Conservation (phyloP, 2,329 filamentous ascomycete species). For the Blastomyces parvus region DNA sequence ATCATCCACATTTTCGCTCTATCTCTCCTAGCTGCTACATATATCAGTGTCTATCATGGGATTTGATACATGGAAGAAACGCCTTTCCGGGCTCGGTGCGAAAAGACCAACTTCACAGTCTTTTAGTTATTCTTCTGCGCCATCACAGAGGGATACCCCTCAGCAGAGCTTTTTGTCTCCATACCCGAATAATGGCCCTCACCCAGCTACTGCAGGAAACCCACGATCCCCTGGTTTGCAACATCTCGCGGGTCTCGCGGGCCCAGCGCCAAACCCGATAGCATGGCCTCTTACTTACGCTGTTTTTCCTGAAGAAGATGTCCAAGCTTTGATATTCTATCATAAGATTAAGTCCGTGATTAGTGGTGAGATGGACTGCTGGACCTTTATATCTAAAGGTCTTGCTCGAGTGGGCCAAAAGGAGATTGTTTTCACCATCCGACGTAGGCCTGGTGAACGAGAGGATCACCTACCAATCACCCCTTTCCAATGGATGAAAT, state of each 20-base stretch:
- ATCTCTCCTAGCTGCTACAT: neutral
- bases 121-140: neutral
- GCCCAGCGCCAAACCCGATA: neutral
- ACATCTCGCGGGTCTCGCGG: neutral
- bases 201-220: neutral
- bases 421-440: conserved; percentile 12
- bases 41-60: neutral
- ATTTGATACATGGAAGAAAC: conserved; percentile 8
- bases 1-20: neutral
- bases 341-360: conserved; percentile 11
- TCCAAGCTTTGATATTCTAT: conserved; percentile 9
- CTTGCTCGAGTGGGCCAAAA: conserved; percentile 10
- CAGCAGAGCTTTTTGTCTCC: neutral
- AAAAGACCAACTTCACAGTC: neutral
- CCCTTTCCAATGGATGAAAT: conserved; percentile 11
- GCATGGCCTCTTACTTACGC: conserved; percentile 8
- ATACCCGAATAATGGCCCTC: neutral
- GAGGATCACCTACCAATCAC: conserved; percentile 9
- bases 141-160: neutral
- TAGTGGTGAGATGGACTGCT: conserved; percentile 11
- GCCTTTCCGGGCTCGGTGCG: neutral
- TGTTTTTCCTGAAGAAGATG: conserved; percentile 5
- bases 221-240: neutral
- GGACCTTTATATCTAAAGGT: conserved; percentile 14
- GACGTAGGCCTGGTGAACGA: conserved; percentile 5